Evolutionary conservation across 352 stramenopile genomes (phyloP), one percentile per base, ranked within the genome.

Genomic region (Phytophthora citricola): DNA sequence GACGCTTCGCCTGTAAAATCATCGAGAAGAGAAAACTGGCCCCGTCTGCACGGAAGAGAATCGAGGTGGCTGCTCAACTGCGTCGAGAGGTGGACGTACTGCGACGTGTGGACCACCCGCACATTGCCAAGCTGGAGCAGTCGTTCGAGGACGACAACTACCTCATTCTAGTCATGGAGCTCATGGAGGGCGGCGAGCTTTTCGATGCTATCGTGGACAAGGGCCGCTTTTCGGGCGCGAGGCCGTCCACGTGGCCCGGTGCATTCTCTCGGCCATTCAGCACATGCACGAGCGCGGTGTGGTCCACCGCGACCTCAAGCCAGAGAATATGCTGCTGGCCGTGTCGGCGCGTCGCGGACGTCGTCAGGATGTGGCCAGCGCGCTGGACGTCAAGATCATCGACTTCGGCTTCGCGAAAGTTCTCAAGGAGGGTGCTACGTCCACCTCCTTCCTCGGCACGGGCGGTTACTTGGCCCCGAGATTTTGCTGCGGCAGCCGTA

Each of bases 381-480:
- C 56, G 5, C 36, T 93, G 52, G 57, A 78, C 2, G 76, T 99
- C 12, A 99, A 99, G 79, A 98, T 99, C 56, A 99, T 99, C 69
- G 97, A 99, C 79, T 99, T 99, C 89, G 97, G 97, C 6, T 91
- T 99, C 41, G 91, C 91, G 34, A 99, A 99, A 73, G 79, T 97
- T 41, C 68, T 97, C 24, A 69, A 79, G 9, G 61, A 74, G 8
- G 73, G 88, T 12, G 58, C 75, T 5, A 84, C 63, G 29, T 84
- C 79, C 17, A 90, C 83, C 51, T 89, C 78, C 0, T 94, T 95
- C 71, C 53, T 95, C 8, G 88, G 88, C 34, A 95, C 88, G 0
- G 77, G 83, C 2, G 97, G 97, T 14, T 99, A 99, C 73, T 75
- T 99, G 5, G 97, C 97, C 1, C 98, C 0, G 98, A 99, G 78